Conservation (phyloP, 2,329 filamentous ascomycete species). For the Penicillium sp. region DNA sequence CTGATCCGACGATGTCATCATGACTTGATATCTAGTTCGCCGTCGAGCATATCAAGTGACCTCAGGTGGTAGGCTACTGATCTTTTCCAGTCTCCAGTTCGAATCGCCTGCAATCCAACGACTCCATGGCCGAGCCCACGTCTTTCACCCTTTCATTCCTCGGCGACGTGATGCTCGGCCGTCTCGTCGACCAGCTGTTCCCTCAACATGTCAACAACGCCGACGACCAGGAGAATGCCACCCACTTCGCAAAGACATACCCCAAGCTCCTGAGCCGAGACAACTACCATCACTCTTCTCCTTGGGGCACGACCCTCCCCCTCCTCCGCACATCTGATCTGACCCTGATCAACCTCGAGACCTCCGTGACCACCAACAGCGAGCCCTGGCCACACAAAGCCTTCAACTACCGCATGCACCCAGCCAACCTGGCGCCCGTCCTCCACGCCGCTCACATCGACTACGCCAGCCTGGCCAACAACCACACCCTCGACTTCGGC, state of each 20-base stretch:
- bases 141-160: constrained; percentile 32
- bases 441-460: constrained; percentile 32
- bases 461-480: constrained; percentile 41
- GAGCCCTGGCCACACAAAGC: constrained; percentile 39
- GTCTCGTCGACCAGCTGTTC: constrained; percentile 42
- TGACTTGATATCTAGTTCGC: constrained; percentile 8
- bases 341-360: constrained; percentile 44
- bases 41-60: too few species aligned
- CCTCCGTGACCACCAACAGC: constrained; percentile 33
- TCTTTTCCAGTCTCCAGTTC: background rate
- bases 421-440: constrained; percentile 33
- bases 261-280: constrained; percentile 17
- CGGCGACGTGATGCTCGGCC: constrained; percentile 45
- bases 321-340: constrained; percentile 34
- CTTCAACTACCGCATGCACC: constrained; percentile 45
- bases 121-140: constrained; percentile 4
- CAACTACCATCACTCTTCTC: constrained; percentile 27
- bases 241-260: constrained; percentile 18
- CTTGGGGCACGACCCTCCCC: constrained; percentile 38
- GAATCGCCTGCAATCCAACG: background rate
- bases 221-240: constrained; percentile 23
- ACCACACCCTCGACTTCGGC: constrained; percentile 41
- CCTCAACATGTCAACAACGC: constrained; percentile 33
- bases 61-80: too few species aligned
- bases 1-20: constrained; percentile 15